Evolutionary conservation across 345 rosid genomes (phyloP), one percentile per base, ranked within the genome.

Genomic region (Citrus mangshanensis): DNA sequence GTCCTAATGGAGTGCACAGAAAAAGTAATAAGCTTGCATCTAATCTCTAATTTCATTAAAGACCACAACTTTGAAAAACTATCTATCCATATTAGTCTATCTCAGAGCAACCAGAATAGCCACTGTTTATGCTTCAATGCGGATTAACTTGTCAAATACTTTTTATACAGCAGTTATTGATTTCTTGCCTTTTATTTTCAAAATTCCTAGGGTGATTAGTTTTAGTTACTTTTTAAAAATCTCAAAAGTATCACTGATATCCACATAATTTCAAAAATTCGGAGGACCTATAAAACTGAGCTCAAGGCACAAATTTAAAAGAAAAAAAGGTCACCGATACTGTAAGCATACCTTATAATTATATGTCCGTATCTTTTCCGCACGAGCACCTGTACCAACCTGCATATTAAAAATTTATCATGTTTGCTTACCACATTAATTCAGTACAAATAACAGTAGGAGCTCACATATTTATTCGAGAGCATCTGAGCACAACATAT

Each of bases 371-470:
- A 96, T 94, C 88, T 96, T 96, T 82, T 96, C 99, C 3, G 98
- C 88, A 80, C 97, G 98, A 81, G 97, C 91, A 78, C 98, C 99
- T 51, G 93, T 92, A 10, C 99, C 99, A 77, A 96, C 92, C 98
- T 95, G 87, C 82, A 83, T 71, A 22, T 72, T 68, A 60, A 70
- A 24, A 68, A 49, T 34, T 55, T 54, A 73, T 38, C 67, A 70
- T 66, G 21, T 32, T 65, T 65, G 69, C n/a, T 32, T 18, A 32
- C 6, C 18, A 3, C 13, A 1, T 34, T 65, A 19, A 64, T 37
- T 6, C 69, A 34, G 5, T 65, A 65, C 1, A 38, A 65, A 32
- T 34, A 32, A 73, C 0, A 54, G 18, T 68, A 62, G 67, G 59
- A 51, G 34, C 59, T 68, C 37, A 8, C 71, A 49, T 63, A 34